These are phyloP conservation scores for Ophiostoma sp. DNA, from an alignment of 2,329 filamentous ascomycete genomes.

Conservation along the genomic window DNA sequence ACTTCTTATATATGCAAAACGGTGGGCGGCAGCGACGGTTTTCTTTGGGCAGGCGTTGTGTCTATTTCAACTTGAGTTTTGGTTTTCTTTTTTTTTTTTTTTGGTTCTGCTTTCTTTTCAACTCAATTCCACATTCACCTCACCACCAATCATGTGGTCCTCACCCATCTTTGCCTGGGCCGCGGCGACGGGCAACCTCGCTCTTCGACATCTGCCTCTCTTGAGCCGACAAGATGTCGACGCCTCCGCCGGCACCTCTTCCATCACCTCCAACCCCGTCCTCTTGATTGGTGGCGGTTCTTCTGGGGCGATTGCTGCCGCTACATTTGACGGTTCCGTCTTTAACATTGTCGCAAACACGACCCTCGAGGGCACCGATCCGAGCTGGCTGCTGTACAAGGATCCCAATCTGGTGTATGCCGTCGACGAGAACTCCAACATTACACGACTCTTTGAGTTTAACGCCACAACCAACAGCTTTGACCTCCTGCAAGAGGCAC, in stretches of 20 bases:
- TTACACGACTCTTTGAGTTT: conserved; percentile 44
- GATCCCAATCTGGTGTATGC: conserved; percentile 46
- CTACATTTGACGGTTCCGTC: conserved; percentile 43
- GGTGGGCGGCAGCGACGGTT: conserved; percentile 1
- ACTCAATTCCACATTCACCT: not conserved
- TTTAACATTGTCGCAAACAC: conserved; percentile 44
- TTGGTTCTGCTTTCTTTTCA: not conserved
- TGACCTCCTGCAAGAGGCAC: conserved; percentile 34
- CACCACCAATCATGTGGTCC: not conserved
- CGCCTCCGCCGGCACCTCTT: not conserved
- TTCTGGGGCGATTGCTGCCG: conserved; percentile 43
- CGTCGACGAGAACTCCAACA: conserved; percentile 48
- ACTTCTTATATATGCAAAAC: conserved; percentile 9
- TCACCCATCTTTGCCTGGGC: not conserved
- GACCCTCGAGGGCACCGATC: conserved; percentile 35
- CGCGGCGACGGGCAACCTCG: not conserved
- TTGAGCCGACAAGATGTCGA: not conserved
- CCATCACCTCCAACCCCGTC: conserved; percentile 30
- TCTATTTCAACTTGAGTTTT: not conserved
- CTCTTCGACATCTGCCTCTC: not conserved
- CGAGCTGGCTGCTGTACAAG: conserved; percentile 51
- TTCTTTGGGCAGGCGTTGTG: not conserved
- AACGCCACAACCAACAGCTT: conserved; percentile 39
- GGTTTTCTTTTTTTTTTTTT: not conserved
- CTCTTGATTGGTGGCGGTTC: conserved; percentile 43